Percentiles rank a stretch among this genome's conserved stretches.
These are phyloP conservation scores for Trichocomaceae sp. DNA, from an alignment of 2,329 filamentous ascomycete genomes.

Conservation along the genomic window DNA sequence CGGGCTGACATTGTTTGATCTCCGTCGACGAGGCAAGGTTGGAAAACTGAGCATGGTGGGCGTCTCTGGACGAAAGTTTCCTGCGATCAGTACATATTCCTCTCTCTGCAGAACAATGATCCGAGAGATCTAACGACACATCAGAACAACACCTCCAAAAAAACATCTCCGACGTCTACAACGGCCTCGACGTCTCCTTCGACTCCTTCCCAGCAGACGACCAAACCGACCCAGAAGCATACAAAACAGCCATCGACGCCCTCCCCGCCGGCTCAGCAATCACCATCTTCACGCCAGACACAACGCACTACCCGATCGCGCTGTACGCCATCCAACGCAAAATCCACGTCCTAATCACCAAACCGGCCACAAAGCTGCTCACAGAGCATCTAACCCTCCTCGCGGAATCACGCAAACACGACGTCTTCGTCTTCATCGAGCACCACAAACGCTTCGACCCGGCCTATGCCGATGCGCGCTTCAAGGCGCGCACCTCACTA, in stretches of 20 bases:
- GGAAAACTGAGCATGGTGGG: conserved; percentile 82
- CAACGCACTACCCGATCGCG: conserved; percentile 86
- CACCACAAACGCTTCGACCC: conserved; percentile 97
- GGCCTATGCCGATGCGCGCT: conserved; percentile 80
- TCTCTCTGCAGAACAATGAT: conserved; percentile 23
- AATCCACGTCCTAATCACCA: conserved; percentile 88
- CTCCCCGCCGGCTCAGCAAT: conserved; percentile 78
- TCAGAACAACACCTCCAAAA: conserved; percentile 64
- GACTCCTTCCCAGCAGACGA: conserved; percentile 73
- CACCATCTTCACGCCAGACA: conserved; percentile 92
- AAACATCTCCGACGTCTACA: conserved; percentile 85
- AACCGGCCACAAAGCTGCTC: conserved; percentile 82
- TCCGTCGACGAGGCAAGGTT: conserved; percentile 82
- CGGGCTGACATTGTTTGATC: conserved; percentile 79
- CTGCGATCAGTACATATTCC: conserved; percentile 60
- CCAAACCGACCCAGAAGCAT: conserved; percentile 66
- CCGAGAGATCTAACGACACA: no score
- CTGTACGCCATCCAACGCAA: conserved; percentile 82
- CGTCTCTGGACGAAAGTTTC: conserved; percentile 81
- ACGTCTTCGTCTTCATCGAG: conserved; percentile 87
- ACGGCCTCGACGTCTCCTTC: conserved; percentile 80
- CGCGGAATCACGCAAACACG: conserved; percentile 62
- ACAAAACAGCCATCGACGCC: conserved; percentile 81
- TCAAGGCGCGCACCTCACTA: conserved; percentile 64
- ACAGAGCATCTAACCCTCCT: conserved; percentile 72